phyloP scores from a whole-genome alignment of 352 stramenopile genomes.

The Plasmopara viticola region DNA sequence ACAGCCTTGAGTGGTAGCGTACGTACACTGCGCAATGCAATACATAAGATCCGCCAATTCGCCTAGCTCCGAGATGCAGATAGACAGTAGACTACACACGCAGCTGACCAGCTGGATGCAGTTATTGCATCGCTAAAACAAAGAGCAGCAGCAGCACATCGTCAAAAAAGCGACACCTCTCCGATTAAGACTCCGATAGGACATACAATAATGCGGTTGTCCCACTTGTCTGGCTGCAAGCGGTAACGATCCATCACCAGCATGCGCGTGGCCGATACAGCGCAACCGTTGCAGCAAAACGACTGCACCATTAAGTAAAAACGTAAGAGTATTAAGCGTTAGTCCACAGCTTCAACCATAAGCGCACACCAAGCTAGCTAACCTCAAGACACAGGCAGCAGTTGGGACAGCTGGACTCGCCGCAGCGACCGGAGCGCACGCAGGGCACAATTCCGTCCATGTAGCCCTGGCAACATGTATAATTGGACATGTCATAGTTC shows the following conservation, averaged over 20 bases:
- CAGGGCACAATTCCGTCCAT: conserved; percentile 88
- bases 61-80: conserved; percentile 57
- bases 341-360: not conserved
- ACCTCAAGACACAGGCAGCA: conserved; percentile 89
- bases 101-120: conserved; percentile 81
- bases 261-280: conserved; percentile 85
- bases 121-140: conserved; percentile 85
- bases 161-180: conserved; percentile 1
- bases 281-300: conserved; percentile 84
- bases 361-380: not conserved
- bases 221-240: conserved; percentile 88
- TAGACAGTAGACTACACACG: conserved; percentile 70
- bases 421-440: conserved; percentile 71
- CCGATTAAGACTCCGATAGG: not conserved
- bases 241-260: conserved; percentile 89
- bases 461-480: conserved; percentile 91
- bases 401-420: conserved; percentile 84
- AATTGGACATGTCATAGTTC: conserved; percentile 90
- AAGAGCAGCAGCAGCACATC: conserved; percentile 1
- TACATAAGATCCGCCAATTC: conserved; percentile 81
- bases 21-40: conserved; percentile 88
- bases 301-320: conserved; percentile 24
- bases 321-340: not conserved
- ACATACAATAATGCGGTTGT: conserved; percentile 90
- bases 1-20: conserved; percentile 87